Evolutionary conservation across 2,329 filamentous ascomycete genomes (phyloP), one percentile per base, ranked within the genome.

Genomic region (Achaetomium macrosporum): DNA sequence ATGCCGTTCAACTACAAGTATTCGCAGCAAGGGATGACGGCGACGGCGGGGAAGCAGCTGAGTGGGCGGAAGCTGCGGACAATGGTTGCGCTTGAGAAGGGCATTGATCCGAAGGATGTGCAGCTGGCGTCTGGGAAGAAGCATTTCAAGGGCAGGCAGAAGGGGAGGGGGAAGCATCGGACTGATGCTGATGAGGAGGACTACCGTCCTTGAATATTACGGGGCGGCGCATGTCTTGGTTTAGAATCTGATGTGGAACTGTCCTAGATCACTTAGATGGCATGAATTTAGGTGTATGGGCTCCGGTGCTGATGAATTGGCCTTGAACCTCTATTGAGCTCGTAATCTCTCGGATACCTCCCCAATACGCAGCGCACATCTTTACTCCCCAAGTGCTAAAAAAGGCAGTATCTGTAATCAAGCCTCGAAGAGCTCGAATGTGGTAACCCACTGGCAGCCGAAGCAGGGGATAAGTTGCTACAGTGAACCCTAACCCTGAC

Each of bases 1-100:
- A 84, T 84, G 76, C 91, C 93, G 0, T 97, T 97, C 73, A 92
- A 85, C 69, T 82, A 93, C 73, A 88, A 93, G 72, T 95, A 96
- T 71, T 84, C 84, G 3, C 81, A 93, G 70, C 90, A 95, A 65
- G 90, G 90, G 5, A 73, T 73, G 53, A 67, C 65, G 36, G 55
- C 65, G 16, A 66, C 67, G 15, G 54, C 58, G 11, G 67, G 69
- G 15, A 95, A 89, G 73, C 76, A 86, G 57, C 71, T 96, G 43
- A 89, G 82, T 16, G 91, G 91, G 0, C 79, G 93, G 56, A 99
- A 99, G 70, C 74, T 89, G 47, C 83, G 84, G 64, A 77, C 85
- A 37, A 82, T 96, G 75, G 75, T 88, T 47, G 92, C 92, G 11
- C 66, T 96, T 57, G 90, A 96, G 73, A 88, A 85, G 55, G 88